phyloP scores from a whole-genome alignment of 2,329 filamentous ascomycete genomes.

The Colletotrichum sp. region DNA sequence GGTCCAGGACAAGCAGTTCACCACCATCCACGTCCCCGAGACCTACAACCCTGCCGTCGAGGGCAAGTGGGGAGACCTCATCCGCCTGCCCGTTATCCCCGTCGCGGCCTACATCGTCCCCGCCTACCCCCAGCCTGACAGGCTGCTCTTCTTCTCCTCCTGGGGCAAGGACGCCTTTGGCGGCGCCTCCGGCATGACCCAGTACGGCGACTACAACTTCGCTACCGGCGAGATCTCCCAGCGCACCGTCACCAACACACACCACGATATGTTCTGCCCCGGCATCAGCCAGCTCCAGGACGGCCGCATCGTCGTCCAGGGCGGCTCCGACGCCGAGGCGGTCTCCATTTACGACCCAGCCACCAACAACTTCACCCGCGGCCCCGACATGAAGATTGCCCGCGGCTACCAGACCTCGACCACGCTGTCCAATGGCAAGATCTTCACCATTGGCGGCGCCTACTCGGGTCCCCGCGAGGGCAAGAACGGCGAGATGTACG shows the following conservation, averaged over 20 bases:
- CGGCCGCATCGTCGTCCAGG: conserved; percentile 57
- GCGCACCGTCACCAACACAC: conserved; percentile 42
- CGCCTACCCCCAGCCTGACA: conserved; percentile 25
- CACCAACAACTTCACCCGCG: conserved; percentile 41
- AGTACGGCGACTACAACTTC: conserved; percentile 28
- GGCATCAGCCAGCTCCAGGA: conserved; percentile 55
- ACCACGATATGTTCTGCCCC: conserved; percentile 63
- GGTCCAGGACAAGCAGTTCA: conserved; percentile 23
- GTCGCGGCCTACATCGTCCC: conserved; percentile 33
- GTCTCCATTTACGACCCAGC: conserved; percentile 53
- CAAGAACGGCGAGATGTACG: conserved; percentile 63
- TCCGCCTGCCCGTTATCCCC: conserved; percentile 29
- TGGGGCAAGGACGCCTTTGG: conserved; percentile 29
- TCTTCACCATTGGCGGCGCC: conserved; percentile 65
- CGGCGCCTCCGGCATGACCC: conserved; percentile 22
- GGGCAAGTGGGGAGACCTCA: conserved; percentile 29
- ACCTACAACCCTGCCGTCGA: conserved; percentile 21
- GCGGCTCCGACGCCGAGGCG: conserved; percentile 53
- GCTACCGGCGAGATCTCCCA: conserved; percentile 31
- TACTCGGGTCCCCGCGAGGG: conserved; percentile 49
- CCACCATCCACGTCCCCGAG: conserved; percentile 28
- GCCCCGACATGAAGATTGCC: conserved; percentile 46
- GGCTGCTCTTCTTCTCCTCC: conserved; percentile 28
- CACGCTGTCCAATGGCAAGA: conserved; percentile 55
- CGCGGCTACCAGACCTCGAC: conserved; percentile 60